Evolutionary conservation across 108 stramenopile species (phyloP), one percentile per base, ranked within the genome.

Genomic region (Fragilariopsis cylindrus): DNA sequence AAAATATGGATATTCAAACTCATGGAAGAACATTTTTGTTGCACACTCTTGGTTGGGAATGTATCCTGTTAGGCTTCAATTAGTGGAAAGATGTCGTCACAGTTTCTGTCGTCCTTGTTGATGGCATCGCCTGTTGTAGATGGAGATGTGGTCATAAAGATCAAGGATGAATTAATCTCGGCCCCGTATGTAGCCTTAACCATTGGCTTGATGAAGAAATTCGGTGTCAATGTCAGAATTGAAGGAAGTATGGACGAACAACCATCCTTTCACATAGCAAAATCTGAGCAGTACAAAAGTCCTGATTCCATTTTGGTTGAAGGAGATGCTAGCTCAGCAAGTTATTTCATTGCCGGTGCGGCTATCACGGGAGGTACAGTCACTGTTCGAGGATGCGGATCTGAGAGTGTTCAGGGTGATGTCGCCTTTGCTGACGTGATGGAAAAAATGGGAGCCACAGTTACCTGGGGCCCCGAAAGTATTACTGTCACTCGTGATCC

Each of bases 71-170:
- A 78, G 83, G 85, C 92, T 13, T 77, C 83, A 12, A 97, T 99
- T 71, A 90, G 92, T 65, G 98, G 98, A 45, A 96, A 98, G 78
- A 99, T 98, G 91, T 97, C 96, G n/a, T 92, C 90, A 13, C 98
- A 98, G 75, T 98, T 97, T 79, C 87, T 99, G 4, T 95, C 94
- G 5, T 96, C 96, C 2, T 74, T 98, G 6, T 94, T 99, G 72
- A 98, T 98, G 97, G 95, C 97, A 7, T 76, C 96, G 3, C 98
- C 98, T 13, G 67, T 96, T 7, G 83, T 84, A 62, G 83, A 87
- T 56, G 92, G 85, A 9, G 92, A 90, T 73, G 86, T 92, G 19
- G 87, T 81, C 7, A 97, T 98, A 73, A 76, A 84, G 55, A 97
- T 99, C 80, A 94, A 91, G 68, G 98, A 97, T 69, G 96, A 98